Percentiles rank a stretch among this genome's conserved stretches.
These are phyloP conservation scores for Anthracocystis setariae DNA, from an alignment of 1,284 basidiomycete genomes.

Conservation along the genomic window DNA sequence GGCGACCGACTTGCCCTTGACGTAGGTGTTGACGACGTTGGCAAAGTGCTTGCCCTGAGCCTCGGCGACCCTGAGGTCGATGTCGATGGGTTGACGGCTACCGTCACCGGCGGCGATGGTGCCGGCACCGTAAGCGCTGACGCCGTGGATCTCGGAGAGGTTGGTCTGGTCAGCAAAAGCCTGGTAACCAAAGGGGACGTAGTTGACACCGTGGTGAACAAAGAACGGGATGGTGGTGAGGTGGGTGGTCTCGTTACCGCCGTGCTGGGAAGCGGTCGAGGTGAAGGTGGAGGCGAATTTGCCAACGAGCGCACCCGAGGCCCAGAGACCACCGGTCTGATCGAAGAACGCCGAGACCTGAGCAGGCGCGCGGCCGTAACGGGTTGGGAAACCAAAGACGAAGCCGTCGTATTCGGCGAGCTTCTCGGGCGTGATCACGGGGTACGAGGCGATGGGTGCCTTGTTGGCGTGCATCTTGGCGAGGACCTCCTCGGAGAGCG, in stretches of 20 bases:
- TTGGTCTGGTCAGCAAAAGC: conserved; percentile 28
- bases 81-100: conserved; percentile 37
- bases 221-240: conserved; percentile 60
- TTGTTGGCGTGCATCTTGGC: conserved; percentile 77
- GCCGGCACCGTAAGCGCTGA: conserved; percentile 50
- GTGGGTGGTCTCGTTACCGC: conserved; percentile 56
- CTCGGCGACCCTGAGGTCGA: conserved; percentile 47
- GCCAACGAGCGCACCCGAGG: conserved; percentile 76
- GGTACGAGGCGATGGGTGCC: conserved; percentile 73
- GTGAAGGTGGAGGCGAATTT: conserved; percentile 82
- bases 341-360: conserved; percentile 75
- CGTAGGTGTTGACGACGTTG: conserved; percentile 47
- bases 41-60: conserved; percentile 52
- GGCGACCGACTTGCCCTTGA: conserved; percentile 44
- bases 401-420: conserved; percentile 73
- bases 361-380: conserved; percentile 70
- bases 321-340: conserved; percentile 80
- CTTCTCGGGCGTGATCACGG: conserved; percentile 76
- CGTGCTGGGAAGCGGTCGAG: conserved; percentile 71
- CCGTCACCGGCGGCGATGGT: conserved; percentile 56
- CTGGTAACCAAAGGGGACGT: conserved; percentile 47
- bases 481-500: conserved; percentile 81
- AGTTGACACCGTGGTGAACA: conserved; percentile 56
- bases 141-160: conserved; percentile 42
- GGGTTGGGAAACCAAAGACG: conserved; percentile 73